Evolutionary conservation across 495 filamentous ascomycete genomes (phyloP).

Genomic region (Trypethelium eluteriae): DNA sequence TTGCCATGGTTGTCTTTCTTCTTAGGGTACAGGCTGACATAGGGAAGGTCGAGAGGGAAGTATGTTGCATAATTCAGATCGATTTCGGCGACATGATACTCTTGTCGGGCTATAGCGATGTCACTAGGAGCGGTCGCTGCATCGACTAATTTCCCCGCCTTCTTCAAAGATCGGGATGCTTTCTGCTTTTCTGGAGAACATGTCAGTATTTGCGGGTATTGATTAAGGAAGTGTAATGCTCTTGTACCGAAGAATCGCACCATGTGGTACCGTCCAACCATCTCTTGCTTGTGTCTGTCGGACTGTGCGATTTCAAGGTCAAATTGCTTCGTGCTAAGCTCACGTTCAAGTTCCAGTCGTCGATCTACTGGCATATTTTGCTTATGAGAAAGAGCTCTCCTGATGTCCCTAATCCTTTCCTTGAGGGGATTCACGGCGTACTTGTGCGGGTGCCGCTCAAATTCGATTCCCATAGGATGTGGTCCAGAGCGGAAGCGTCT

Average conservation of each 20-base stretch:
- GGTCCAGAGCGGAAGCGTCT: background rate
- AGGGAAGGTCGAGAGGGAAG: conserved; percentile 70
- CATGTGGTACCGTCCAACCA: conserved; percentile 89
- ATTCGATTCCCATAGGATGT: background rate
- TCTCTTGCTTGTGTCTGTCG: conserved; percentile 55
- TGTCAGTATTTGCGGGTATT: background rate
- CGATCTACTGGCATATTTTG: conserved; percentile 65
- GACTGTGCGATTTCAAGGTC: conserved; percentile 53
- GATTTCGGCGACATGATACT: conserved; percentile 47
- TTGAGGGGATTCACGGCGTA: conserved; percentile 42
- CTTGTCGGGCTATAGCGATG: background rate
- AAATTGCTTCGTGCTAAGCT: conserved; percentile 63
- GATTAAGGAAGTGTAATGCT: background rate
- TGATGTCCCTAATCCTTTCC: conserved; percentile 54
- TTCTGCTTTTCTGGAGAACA: conserved; percentile 66
- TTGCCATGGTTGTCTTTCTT: conserved; percentile 27
- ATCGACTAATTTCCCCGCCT: background rate
- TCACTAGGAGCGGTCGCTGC: background rate
- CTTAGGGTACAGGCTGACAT: conserved; percentile 66
- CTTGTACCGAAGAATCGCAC: conserved; percentile 76
- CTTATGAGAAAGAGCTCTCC: conserved; percentile 52
- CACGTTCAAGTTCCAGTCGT: conserved; percentile 69
- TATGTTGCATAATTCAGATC: conserved; percentile 79
- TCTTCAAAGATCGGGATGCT: conserved; percentile 51
- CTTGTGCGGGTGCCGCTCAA: background rate